Conservation (phyloP, 129 eudicot species). For the Escallonia herrerae region DNA sequence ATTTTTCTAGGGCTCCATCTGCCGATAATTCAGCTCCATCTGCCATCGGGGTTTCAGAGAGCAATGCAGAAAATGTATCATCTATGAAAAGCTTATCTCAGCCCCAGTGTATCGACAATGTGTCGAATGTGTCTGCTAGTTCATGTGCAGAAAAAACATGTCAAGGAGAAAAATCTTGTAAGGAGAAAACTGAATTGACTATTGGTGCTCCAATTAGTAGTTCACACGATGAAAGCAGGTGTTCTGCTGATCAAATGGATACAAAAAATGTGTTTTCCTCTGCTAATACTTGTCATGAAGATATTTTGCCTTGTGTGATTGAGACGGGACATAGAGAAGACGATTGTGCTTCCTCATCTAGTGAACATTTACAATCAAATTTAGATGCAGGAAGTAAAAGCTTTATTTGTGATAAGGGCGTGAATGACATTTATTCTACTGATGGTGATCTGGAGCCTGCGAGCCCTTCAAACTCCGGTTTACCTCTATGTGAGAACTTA, state of each 20-base stretch:
- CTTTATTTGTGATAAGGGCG: neutral
- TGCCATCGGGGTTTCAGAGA: conserved; percentile 14
- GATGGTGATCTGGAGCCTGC: neutral
- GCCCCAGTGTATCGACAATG: neutral
- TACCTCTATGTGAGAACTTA: neutral
- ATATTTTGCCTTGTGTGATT: neutral
- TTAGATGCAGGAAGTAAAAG: neutral
- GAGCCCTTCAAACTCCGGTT: neutral
- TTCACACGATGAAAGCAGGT: neutral
- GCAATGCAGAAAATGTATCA: neutral
- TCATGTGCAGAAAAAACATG: conserved; percentile 4
- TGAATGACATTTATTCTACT: conserved; percentile 1
- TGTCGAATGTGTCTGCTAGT: conserved; percentile 12
- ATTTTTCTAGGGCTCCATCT: conserved; percentile 27
- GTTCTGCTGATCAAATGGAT: conserved; percentile 4
- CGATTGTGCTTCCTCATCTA: conserved; percentile 6
- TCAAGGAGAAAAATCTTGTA: conserved; percentile 11
- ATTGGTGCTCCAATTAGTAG: neutral
- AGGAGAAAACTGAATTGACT: conserved; percentile 5
- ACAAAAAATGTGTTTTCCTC: neutral
- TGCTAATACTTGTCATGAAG: conserved; percentile 4
- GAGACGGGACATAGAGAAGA: conserved; percentile 1
- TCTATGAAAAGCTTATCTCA: conserved; percentile 7
- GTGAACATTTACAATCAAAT: conserved; percentile 9
- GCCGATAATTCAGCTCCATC: conserved; percentile 25